A percentile compares a stretch with the other conserved stretches of the same genome.
Conservation (phyloP, 2,329 filamentous ascomycete species). For the Clonostachys rhizophaga region DNA sequence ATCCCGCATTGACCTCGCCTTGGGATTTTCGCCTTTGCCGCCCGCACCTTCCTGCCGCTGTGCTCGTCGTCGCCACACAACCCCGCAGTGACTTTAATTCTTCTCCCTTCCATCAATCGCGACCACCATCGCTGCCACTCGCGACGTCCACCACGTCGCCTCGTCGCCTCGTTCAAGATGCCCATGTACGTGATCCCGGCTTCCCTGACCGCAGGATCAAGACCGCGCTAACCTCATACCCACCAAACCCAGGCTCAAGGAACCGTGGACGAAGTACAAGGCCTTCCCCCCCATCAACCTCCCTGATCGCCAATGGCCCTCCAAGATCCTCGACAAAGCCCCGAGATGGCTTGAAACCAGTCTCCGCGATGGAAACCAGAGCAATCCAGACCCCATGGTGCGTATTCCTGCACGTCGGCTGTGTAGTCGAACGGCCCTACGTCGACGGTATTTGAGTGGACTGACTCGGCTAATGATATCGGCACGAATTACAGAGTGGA, state of each 20-base stretch:
- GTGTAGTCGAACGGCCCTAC: not conserved
- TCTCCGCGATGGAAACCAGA: slow-evolving; percentile 85
- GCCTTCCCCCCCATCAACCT: slow-evolving; percentile 52
- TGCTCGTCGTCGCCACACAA: not conserved
- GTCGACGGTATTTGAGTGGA: not conserved
- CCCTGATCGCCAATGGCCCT: slow-evolving; percentile 76
- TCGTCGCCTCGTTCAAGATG: not conserved
- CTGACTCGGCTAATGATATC: not conserved
- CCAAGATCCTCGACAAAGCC: slow-evolving; percentile 75
- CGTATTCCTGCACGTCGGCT: slow-evolving; percentile 11
- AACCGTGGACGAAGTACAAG: slow-evolving; percentile 74
- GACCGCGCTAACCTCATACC: not conserved
- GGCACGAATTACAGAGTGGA: slow-evolving; percentile 57
- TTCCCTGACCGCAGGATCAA: not conserved
- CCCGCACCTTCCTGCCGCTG: too few relatives aligned
- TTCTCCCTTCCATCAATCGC: too few relatives aligned
- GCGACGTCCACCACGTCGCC: too few relatives aligned
- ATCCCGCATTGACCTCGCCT: too few relatives aligned
- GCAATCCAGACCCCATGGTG: slow-evolving; percentile 89
- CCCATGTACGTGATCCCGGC: not conserved
- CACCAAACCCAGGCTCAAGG: slow-evolving; percentile 56
- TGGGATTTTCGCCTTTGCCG: too few relatives aligned
- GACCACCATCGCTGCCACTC: too few relatives aligned
- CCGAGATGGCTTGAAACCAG: slow-evolving; percentile 83
- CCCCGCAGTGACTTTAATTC: not conserved